These are phyloP conservation scores for Aphanomyces cochlioides DNA, from an alignment of 352 stramenopile genomes.

Conservation along the genomic window DNA sequence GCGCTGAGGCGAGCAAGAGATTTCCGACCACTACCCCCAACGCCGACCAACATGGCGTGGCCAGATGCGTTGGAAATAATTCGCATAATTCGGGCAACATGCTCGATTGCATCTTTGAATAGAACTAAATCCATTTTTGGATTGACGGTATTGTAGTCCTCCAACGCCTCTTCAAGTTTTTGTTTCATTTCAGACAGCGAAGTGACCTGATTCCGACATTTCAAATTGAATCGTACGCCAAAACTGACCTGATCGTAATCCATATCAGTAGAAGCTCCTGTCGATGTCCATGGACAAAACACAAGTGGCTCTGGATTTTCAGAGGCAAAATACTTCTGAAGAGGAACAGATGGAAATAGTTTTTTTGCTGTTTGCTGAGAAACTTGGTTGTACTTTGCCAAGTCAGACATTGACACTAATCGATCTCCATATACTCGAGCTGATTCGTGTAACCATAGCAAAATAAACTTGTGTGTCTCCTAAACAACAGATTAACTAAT, in stretches of 20 bases:
- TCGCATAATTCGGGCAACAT: constrained; percentile 91
- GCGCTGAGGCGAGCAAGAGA: constrained; percentile 86
- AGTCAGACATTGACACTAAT: constrained; percentile 77
- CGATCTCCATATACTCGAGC: constrained; percentile 94
- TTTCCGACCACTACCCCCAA: constrained; percentile 92
- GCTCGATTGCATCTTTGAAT: constrained; percentile 95
- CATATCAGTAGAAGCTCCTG: constrained; percentile 58
- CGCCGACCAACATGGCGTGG: constrained; percentile 92
- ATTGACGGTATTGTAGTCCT: constrained; percentile 92
- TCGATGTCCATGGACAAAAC: constrained; percentile 92
- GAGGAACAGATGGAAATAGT: constrained; percentile 88
- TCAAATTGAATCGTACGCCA: background rate
- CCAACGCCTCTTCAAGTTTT: constrained; percentile 85
- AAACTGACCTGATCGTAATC: constrained; percentile 89
- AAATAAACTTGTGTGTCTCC: constrained; percentile 86
- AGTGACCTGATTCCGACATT: constrained; percentile 32
- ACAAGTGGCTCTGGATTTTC: constrained; percentile 84
- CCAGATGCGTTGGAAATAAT: constrained; percentile 92
- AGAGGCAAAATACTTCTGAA: constrained; percentile 84
- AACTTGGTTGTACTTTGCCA: constrained; percentile 84
- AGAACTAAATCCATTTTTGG: constrained; percentile 94
- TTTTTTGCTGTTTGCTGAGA: constrained; percentile 90
- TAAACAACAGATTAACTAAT: constrained; percentile 41
- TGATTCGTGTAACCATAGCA: constrained; percentile 96
- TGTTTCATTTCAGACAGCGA: constrained; percentile 57